A percentile compares a stretch with the other conserved stretches of the same genome.
phyloP scores from a whole-genome alignment of 805 yeast genomes.

The Lachancea lanzarotensis region DNA sequence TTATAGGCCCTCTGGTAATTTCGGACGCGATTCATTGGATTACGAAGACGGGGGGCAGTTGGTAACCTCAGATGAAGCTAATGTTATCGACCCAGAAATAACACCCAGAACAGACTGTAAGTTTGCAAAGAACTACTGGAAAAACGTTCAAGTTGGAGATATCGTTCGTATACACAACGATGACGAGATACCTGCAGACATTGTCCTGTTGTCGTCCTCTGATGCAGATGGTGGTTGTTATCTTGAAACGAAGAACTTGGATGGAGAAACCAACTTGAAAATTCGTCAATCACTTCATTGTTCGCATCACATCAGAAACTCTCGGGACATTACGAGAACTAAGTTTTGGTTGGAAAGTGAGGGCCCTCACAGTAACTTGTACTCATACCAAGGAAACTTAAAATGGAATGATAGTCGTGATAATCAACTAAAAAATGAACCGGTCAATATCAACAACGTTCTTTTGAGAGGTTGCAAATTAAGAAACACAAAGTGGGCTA shows the following conservation, averaged over 20 bases:
- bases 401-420: slow-evolving; percentile 39
- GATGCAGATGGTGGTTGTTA: slow-evolving; percentile 66
- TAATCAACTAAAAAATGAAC: slow-evolving; percentile 41
- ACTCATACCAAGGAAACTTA: slow-evolving; percentile 68
- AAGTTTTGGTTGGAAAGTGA: slow-evolving; percentile 72
- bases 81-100: slow-evolving; percentile 50
- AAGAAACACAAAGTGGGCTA: slow-evolving; percentile 77
- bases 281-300: slow-evolving; percentile 68
- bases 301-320: slow-evolving; percentile 43
- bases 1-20: slow-evolving; percentile 26
- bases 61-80: slow-evolving; percentile 50
- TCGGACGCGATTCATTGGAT: slow-evolving; percentile 32
- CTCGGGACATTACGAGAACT: slow-evolving; percentile 43
- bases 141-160: slow-evolving; percentile 67
- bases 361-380: slow-evolving; percentile 75
- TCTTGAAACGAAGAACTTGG: slow-evolving; percentile 75
- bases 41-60: slow-evolving; percentile 49
- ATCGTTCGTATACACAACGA: slow-evolving; percentile 61
- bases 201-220: slow-evolving; percentile 56
- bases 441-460: slow-evolving; percentile 62
- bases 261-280: slow-evolving; percentile 75
- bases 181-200: slow-evolving; percentile 77
- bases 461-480: slow-evolving; percentile 70
- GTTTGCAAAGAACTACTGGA: slow-evolving; percentile 46
- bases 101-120: slow-evolving; percentile 34